Conservation (phyloP, 192 early-diverging fungal species). For the Podila minutissima region DNA sequence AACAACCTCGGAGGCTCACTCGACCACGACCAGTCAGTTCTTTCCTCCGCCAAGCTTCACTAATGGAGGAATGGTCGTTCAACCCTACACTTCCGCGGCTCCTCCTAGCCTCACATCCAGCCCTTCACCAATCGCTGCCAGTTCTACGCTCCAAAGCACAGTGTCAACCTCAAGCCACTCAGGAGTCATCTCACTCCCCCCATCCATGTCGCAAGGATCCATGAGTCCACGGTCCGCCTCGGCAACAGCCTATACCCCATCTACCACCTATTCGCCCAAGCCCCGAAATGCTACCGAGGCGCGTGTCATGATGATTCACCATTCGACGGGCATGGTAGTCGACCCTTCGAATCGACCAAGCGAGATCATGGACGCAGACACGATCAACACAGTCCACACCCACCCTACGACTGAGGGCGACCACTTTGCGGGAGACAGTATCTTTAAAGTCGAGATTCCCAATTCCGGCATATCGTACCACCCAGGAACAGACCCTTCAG, state of each 20-base stretch:
- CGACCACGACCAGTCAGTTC: neutral
- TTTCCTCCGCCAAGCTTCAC: neutral
- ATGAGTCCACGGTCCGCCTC: neutral
- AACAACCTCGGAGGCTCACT: neutral
- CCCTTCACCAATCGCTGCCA: neutral
- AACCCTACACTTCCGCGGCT: too few relatives aligned
- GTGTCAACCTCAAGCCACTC: neutral
- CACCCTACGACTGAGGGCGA: neutral
- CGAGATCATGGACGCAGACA: constrained; percentile 20
- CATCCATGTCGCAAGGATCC: neutral
- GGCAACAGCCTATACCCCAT: neutral
- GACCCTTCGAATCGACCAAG: constrained; percentile 30
- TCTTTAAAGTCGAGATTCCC: constrained; percentile 37
- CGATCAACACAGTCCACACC: constrained; percentile 3
- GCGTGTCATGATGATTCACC: constrained; percentile 11
- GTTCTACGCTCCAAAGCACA: neutral
- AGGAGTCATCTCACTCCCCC: neutral
- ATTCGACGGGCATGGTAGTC: constrained; percentile 4
- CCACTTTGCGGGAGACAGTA: neutral
- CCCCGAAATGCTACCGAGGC: constrained; percentile 3
- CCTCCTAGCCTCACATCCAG: neutral
- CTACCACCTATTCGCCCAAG: neutral
- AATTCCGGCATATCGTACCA: constrained; percentile 25
- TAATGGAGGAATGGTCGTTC: neutral
- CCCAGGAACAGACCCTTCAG: constrained; percentile 5